phyloP scores from a whole-genome alignment of 2,329 filamentous ascomycete genomes.

The Furcasterigmium sp. region DNA sequence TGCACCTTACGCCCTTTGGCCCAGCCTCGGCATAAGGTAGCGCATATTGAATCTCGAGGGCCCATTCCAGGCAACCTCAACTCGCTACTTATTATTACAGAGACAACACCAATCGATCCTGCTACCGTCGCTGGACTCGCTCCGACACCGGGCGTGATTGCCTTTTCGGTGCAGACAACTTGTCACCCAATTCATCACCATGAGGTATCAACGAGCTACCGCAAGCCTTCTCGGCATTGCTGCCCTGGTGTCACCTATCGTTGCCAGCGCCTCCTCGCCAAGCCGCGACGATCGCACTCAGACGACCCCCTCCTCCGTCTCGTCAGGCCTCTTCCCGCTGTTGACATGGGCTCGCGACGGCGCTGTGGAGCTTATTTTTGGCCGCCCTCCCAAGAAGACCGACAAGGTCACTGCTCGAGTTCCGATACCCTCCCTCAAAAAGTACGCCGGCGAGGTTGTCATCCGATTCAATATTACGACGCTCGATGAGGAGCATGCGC shows the following conservation, averaged over 20 bases:
- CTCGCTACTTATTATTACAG: too few relatives aligned
- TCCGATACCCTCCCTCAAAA: slow-evolving; percentile 42
- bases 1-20: too few relatives aligned
- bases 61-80: too few relatives aligned
- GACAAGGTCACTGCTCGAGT: slow-evolving; percentile 22
- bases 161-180: too few relatives aligned
- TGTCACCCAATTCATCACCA: neutral
- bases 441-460: slow-evolving; percentile 79
- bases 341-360: slow-evolving; percentile 46
- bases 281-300: neutral
- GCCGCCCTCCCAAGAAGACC: slow-evolving; percentile 30
- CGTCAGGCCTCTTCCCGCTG: slow-evolving; percentile 33
- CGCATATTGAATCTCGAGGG: too few relatives aligned
- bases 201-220: neutral
- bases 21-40: too few relatives aligned
- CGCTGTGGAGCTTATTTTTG: slow-evolving; percentile 45
- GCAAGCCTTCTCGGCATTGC: neutral
- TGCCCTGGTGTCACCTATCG: neutral
- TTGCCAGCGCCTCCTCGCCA: neutral
- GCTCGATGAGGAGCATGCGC: slow-evolving; percentile 60
- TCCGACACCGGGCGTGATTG: too few relatives aligned
- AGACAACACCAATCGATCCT: too few relatives aligned
- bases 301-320: slow-evolving; percentile 1
- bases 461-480: slow-evolving; percentile 78
- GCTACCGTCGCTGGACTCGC: too few relatives aligned